These are phyloP conservation scores for Beauveria bassiana DNA, from an alignment of 2,329 filamentous ascomycete genomes.

Conservation along the genomic window DNA sequence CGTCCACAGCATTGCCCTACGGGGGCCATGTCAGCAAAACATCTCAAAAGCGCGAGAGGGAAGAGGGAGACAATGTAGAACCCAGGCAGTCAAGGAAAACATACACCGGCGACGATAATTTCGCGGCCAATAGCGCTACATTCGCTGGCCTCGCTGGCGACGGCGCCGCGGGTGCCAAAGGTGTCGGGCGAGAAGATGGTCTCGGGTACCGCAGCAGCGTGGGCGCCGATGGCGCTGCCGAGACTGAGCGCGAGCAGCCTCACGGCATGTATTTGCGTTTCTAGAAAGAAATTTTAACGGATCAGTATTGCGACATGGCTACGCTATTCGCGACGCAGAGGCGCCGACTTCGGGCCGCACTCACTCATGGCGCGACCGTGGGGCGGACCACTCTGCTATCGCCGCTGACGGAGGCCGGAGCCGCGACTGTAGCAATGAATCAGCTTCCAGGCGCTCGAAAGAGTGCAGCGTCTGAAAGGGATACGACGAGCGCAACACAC, in stretches of 20 bases:
- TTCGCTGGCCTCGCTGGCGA: slow-evolving; percentile 61
- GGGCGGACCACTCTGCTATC: no score
- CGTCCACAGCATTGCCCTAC: slow-evolving; percentile 69
- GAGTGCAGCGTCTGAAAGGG: no score
- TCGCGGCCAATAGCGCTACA: slow-evolving; percentile 64
- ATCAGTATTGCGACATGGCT: not conserved
- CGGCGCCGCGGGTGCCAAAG: slow-evolving; percentile 44
- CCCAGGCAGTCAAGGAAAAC: slow-evolving; percentile 14
- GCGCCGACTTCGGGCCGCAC: not conserved
- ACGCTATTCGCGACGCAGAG: not conserved
- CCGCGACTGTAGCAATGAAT: no score
- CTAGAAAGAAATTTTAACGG: not conserved
- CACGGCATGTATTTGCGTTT: not conserved
- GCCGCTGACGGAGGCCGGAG: no score
- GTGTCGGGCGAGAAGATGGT: slow-evolving; percentile 17
- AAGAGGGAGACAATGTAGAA: not conserved
- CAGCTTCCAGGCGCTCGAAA: no score
- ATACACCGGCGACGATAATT: slow-evolving; percentile 45
- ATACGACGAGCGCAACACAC: no score
- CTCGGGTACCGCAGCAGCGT: slow-evolving; percentile 13
- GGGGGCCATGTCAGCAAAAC: not conserved
- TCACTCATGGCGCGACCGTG: no score
- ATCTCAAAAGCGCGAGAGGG: not conserved
- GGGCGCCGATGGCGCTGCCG: not conserved
- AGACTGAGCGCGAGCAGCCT: not conserved